Base-by-base conservation (phyloP, 495 filamentous ascomycete species). In the Sordaria brevicollis region DNA sequence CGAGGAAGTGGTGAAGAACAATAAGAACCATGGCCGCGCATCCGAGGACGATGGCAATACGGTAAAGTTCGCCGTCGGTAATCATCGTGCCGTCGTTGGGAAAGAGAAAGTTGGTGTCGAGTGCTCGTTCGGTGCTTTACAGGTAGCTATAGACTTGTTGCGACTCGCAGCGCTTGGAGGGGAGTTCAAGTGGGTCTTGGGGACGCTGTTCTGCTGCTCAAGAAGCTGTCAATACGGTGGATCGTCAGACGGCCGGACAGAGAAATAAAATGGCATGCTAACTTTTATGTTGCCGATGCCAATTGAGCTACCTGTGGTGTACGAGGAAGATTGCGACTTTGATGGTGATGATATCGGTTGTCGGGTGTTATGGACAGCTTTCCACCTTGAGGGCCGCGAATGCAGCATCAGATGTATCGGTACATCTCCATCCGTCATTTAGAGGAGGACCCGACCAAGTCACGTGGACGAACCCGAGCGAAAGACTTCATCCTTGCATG, bases 1-100 rank as follows among this genome's bases (percentile, higher is more conserved):
- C 94, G 74, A 99, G 90, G 85, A 96, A 98, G 82, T 97, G 93
- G 86, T 98, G 98, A 21, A 97, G 81, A 57, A 98, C 89, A 65
- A 97, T 97, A 72, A 99, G 87, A 68, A 97, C 87, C 93, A 97
- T 95, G 74, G 95, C 88, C 36, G 89, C 86, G 49, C 89, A 93
- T 81, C 96, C 95, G 69, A 98, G 91, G 81, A 97, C 94, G 78
- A 97, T 89, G 80, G 95, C 94, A 29, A 99, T 89, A 34, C 86
- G 85, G 83, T 92, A 92, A 75, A 95, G 88, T 68, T 93, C 90
- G 72, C 89, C 82, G 88, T 95, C 92, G 81, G 91, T 89, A 79
- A 95, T 94, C 92, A 95, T 95, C 43, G 65, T 89, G 76, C 38
- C 49, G n/a, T 43, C 49, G n/a, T 34, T n/a, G 19, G 62, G 2